Evolutionary conservation across 2,329 filamentous ascomycete genomes (phyloP).

Genomic region (Sporothrix schenckii): DNA sequence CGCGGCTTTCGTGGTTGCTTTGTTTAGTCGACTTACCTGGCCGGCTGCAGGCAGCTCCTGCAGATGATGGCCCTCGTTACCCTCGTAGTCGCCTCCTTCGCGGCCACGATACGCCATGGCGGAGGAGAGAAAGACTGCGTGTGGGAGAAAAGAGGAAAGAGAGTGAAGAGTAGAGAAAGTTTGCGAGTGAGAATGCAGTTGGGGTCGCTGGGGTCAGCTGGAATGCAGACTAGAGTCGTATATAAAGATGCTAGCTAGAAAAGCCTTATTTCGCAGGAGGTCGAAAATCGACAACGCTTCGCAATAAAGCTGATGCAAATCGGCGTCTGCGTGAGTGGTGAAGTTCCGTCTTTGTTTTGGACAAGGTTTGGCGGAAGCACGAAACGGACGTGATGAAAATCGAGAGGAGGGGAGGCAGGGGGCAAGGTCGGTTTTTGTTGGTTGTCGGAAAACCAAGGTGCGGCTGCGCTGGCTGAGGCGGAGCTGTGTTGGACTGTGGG

Average conservation of each 20-base stretch:
- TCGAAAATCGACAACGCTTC: constrained; percentile 2
- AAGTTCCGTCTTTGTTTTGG: background rate
- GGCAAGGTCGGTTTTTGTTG: constrained; percentile 27
- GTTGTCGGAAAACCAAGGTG: constrained; percentile 27
- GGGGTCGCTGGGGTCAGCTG: constrained; percentile 1
- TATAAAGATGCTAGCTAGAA: constrained; percentile 4
- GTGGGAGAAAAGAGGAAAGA: constrained; percentile 2
- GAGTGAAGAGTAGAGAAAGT: constrained; percentile 1
- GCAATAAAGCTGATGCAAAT: background rate
- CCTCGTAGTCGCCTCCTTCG: constrained; percentile 54
- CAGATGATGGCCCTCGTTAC: constrained; percentile 66
- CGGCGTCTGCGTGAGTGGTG: background rate
- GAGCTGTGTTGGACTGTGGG: background rate
- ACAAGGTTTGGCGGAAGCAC: constrained; percentile 21
- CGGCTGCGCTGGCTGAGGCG: constrained; percentile 26
- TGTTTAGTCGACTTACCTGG: constrained; percentile 52
- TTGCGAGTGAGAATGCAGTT: constrained; percentile 4
- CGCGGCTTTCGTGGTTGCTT: background rate
- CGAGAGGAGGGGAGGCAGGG: constrained; percentile 24
- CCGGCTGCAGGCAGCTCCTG: constrained; percentile 66
- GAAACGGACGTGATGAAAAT: constrained; percentile 19
- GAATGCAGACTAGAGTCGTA: constrained; percentile 23
- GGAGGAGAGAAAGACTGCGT: constrained; percentile 18
- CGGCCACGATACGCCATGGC: constrained; percentile 38
- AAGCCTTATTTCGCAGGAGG: background rate